Evolutionary conservation across 345 rosid species (phyloP).

Genomic region (Aquilaria sinensis): DNA sequence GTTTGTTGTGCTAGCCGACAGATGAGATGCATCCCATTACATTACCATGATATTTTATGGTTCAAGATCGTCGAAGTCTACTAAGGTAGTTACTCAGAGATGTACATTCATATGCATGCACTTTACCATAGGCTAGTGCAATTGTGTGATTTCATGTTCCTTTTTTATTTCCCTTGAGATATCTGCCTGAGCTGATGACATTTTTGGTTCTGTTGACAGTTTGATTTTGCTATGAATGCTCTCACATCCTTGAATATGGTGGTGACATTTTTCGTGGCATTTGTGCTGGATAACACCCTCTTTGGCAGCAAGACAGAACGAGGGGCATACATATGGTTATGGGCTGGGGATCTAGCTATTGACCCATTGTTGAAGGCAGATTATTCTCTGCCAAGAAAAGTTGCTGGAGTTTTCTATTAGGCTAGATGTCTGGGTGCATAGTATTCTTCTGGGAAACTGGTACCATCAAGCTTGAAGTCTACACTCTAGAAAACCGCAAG

Average conservation of each 20-base stretch:
- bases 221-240: slow-evolving; percentile 75
- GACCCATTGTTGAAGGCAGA: slow-evolving; percentile 62
- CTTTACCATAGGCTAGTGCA: too few species aligned
- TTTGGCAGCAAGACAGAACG: slow-evolving; percentile 76
- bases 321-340: slow-evolving; percentile 79
- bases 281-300: slow-evolving; percentile 78
- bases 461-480: too few species aligned
- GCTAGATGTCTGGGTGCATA: slow-evolving; percentile 33
- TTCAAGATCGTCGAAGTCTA: too few species aligned
- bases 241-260: slow-evolving; percentile 87
- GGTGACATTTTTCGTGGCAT: slow-evolving; percentile 70
- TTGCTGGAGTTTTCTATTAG: slow-evolving; percentile 36
- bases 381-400: slow-evolving; percentile 58
- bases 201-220: slow-evolving; percentile 28
- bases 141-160: too few species aligned
- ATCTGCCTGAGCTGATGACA: background rate
- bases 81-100: too few species aligned
- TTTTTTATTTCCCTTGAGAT: too few species aligned
- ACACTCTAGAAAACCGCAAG: background rate
- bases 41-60: too few species aligned
- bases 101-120: too few species aligned
- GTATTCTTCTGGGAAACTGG: slow-evolving; percentile 3
- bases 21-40: too few species aligned
- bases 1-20: too few species aligned
- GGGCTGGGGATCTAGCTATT: slow-evolving; percentile 47